Base-by-base conservation (phyloP, 306 rosid species). In the Alnus rubra region DNA sequence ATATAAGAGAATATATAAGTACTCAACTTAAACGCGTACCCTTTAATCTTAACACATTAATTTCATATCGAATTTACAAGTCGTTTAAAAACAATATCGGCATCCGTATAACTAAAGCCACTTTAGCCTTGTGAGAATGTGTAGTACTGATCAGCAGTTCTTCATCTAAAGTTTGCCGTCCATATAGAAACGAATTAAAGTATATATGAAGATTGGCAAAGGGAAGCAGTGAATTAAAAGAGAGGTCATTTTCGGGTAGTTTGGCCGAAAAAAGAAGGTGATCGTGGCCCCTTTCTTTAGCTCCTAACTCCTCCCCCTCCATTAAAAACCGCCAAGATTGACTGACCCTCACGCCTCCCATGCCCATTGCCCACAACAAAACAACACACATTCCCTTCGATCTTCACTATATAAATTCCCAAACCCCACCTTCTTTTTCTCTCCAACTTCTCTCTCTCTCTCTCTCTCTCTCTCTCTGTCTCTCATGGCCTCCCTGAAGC, bases 281-380 rank as follows among this genome's bases (percentile, higher is more conserved):
- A 51, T 76, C 16, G 76, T 82, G 18, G 71, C 68, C 69, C 75
- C 0, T 72, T 63, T 75, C 75, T 68, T 78, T 3, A 59, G 44
- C 83, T 75, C 44, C 35, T 69, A 58, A 71, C 35, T 68, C 28
- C 28, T 23, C 28, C 28, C 28, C 31, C 35, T 58, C 30, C 75
- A 63, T 37, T 48, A 74, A 78, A 80, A 86, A 86, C 89, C 81
- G 79, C 74, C 81, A 74, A 82, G 74, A 76, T 74, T 74, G 71
- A 74, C 79, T 81, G 28, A 23, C 79, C 81, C 55, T 73, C 76
- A 52, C 59, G 56, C 65, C 49, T 62, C n/a, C 49, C 78, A 56
- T 47, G 44, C 44, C 55, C 53, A 23, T 23, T 23, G 28, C 28
- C 28, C 28, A 23, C 28, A 23, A 23, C 28, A 23, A 23, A 23